Base-by-base conservation (phyloP, 345 rosid species). In the Xanthoceras sorbifolium region DNA sequence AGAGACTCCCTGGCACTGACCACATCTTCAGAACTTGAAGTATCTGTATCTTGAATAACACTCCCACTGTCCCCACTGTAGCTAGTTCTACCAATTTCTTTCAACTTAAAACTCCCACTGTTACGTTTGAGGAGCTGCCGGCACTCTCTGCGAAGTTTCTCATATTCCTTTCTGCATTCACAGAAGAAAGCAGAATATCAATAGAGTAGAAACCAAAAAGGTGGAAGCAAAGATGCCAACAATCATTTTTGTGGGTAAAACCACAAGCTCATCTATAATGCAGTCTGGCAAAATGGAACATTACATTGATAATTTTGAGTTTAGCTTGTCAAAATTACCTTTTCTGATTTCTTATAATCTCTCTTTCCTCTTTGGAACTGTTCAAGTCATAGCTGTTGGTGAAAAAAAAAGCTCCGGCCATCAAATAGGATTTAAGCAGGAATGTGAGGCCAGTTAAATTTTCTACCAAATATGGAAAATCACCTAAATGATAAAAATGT, bases 351-450 rank as follows among this genome's bases (percentile, higher is more conserved):
- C 85, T 88, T 82, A 84, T 70, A 70, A 67, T 60, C 25, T 88
- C 88, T 86, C 99, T 88, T 86, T 93, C 97, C 78, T 90, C 91
- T 84, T 81, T 87, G 62, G 97, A 85, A 76, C 93, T 92, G 84
- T 85, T 92, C 71, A 96, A 88, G 44, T 91, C 95, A 71, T 83
- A 92, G 73, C 99, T 96, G 89, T 78, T 75, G 20, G 69, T 28
- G 64, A 66, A 64, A 29, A 5, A 69, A 32, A 76, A 54, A 65
- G 7, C 36, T 59, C 32, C 26, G 29, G 46, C 32, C 46, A 64
- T 32, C 69, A 20, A 1, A 72, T 71, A 29, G 15, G 22, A 59
- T 42, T 75, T 31, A 23, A 71, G 36, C 28, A 2, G 34, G 25
- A 57, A 59, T 26, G 15, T 2, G 4, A 42, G 46, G 46, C 46